Conservation (phyloP, 805 yeast genomes). For the Candida pini region DNA sequence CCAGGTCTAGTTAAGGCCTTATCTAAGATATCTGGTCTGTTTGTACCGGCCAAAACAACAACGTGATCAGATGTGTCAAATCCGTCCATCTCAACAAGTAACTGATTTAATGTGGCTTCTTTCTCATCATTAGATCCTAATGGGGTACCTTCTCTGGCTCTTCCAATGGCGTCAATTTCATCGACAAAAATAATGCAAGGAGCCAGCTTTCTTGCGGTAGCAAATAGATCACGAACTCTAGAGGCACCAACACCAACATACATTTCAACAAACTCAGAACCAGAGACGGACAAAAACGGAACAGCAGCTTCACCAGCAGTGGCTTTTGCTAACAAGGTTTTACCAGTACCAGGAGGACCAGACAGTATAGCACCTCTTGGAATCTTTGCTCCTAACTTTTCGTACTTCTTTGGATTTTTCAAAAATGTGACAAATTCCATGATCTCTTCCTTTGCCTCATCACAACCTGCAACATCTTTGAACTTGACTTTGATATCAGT, state of each 20-base stretch:
- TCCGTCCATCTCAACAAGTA: slow-evolving; percentile 95
- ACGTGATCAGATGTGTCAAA: slow-evolving; percentile 84
- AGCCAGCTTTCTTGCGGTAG: slow-evolving; percentile 83
- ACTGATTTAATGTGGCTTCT: slow-evolving; percentile 87
- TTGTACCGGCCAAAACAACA: slow-evolving; percentile 92
- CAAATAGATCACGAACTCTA: slow-evolving; percentile 87
- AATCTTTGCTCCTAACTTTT: slow-evolving; percentile 84
- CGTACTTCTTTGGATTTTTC: slow-evolving; percentile 80
- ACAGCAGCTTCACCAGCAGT: slow-evolving; percentile 97
- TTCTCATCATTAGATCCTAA: slow-evolving; percentile 89
- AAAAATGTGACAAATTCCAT: slow-evolving; percentile 92
- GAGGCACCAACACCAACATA: slow-evolving; percentile 96
- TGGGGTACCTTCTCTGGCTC: slow-evolving; percentile 64
- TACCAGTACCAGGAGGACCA: slow-evolving; percentile 98
- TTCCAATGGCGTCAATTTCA: slow-evolving; percentile 95
- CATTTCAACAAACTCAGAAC: slow-evolving; percentile 96
- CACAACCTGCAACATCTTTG: slow-evolving; percentile 91
- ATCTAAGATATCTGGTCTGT: slow-evolving; percentile 86
- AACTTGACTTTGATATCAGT: slow-evolving; percentile 77
- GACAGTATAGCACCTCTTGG: slow-evolving; percentile 93
- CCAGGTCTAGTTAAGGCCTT: slow-evolving; percentile 91
- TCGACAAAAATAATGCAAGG: slow-evolving; percentile 90
- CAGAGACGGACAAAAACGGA: slow-evolving; percentile 86
- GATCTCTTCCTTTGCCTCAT: slow-evolving; percentile 90
- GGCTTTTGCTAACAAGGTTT: slow-evolving; percentile 86